Conservation (phyloP, 2,329 filamentous ascomycete genomes). For the Falciphora oryzae region DNA sequence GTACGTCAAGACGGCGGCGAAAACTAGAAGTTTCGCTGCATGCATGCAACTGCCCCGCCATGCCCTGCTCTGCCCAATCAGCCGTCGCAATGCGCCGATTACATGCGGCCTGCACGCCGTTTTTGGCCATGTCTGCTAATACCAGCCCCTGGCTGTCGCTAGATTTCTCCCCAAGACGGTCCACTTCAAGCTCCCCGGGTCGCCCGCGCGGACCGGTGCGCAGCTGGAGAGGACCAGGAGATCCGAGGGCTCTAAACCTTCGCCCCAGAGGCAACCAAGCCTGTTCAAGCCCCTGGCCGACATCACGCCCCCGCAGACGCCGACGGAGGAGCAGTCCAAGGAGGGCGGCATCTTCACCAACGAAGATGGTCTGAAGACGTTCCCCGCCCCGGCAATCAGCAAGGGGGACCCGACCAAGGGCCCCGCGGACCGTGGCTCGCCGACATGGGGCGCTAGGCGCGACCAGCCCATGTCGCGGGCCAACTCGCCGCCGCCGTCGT, state of each 20-base stretch:
- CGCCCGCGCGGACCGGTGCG: conserved; percentile 30
- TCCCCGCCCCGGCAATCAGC: conserved; percentile 33
- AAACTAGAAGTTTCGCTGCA: background rate
- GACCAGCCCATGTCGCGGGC: conserved; percentile 77
- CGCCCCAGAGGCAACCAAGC: conserved; percentile 39
- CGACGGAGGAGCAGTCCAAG: conserved; percentile 37
- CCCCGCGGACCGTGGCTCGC: conserved; percentile 68
- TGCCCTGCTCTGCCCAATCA: background rate
- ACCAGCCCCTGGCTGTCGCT: background rate
- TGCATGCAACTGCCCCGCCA: background rate
- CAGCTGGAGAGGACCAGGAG: conserved; percentile 15
- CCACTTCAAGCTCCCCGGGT: conserved; percentile 68
- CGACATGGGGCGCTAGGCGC: conserved; percentile 67
- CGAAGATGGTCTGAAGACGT: conserved; percentile 52
- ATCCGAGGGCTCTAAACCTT: conserved; percentile 20
- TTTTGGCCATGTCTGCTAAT: conserved; percentile 7
- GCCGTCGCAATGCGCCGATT: background rate
- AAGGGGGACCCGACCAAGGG: conserved; percentile 31
- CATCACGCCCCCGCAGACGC: conserved; percentile 51
- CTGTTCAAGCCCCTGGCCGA: conserved; percentile 44
- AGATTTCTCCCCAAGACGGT: conserved; percentile 92
- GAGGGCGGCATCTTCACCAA: conserved; percentile 48
- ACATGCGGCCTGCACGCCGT: no score
- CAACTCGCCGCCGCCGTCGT: conserved; percentile 66
- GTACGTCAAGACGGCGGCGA: conserved; percentile 18